Base-by-base conservation (phyloP, 306 rosid species). In the Trifolium subterraneum region DNA sequence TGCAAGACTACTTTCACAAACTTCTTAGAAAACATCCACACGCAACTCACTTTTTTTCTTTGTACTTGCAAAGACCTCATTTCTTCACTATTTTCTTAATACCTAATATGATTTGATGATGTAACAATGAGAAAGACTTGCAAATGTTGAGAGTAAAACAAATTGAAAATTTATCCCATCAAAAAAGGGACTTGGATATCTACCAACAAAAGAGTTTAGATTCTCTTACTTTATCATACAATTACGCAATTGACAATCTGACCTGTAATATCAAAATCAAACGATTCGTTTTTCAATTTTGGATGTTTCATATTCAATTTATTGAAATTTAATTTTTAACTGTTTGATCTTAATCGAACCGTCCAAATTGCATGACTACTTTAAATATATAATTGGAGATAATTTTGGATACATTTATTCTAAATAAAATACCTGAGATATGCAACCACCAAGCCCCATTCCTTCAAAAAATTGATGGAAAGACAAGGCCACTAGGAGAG, bases 391-490 rank as follows among this genome's bases (percentile, higher is more conserved):
- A 60, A 29, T 14, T 7, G 9, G 42, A 60, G 66, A 60, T 7
- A 15, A 14, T 60, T 60, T 60, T 11, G 14, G 41, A 4, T 19
- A 8, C 10, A 62, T 10, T 18, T 4, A 35, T 9, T 33, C 5
- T 1, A 56, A 44, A 54, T 55, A 36, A 10, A 45, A 29, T 83
- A 89, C 97, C 90, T 89, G 93, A 80, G 89, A 88, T 48, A 92
- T 92, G 82, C 98, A 90, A 15, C 98, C 96, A 61, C 98, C 98
- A 55, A 92, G 97, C 2, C 97, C 96, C 90, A 88, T 81, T 7
- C 98, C 97, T 20, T 92, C 98, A 80, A 92, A 92, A 67, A 92
- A 90, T 70, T 92, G 98, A 85, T 92, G 98, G 74, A 92, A 92
- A 71, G 98, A 90, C 56, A 92, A 38, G 6, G 98, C 98, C 60